A percentile compares a stretch with the other conserved stretches of the same genome.
These are phyloP conservation scores for Paraconiothyrium sp. DNA, from an alignment of 2,329 filamentous ascomycete genomes.

Conservation along the genomic window DNA sequence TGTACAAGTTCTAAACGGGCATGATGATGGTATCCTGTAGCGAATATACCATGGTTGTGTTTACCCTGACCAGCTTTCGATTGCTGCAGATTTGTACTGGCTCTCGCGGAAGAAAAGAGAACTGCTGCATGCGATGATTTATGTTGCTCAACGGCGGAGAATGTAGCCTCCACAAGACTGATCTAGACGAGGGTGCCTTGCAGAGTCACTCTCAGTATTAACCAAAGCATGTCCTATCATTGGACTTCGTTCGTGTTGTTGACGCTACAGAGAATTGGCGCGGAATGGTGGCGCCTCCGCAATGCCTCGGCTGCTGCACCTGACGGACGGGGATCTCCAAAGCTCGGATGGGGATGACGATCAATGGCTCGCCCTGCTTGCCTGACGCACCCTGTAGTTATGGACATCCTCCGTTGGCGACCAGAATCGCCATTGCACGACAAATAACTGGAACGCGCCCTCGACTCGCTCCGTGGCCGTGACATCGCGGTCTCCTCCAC, in stretches of 20 bases:
- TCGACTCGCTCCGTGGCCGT: neutral
- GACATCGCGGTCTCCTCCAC: constrained; percentile 1
- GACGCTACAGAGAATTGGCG: neutral
- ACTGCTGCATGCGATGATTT: neutral
- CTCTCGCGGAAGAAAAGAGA: neutral
- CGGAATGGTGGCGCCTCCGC: constrained; percentile 13
- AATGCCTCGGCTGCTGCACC: constrained; percentile 18
- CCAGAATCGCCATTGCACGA: neutral
- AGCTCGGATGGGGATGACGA: constrained; percentile 20
- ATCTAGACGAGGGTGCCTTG: no score
- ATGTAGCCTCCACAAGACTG: no score
- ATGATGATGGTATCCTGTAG: neutral
- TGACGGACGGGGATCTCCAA: constrained; percentile 12
- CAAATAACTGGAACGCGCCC: neutral
- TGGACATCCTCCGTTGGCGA: neutral
- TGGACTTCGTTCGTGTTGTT: neutral
- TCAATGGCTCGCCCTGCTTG: neutral
- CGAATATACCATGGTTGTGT: neutral
- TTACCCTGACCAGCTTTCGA: neutral
- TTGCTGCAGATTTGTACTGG: neutral
- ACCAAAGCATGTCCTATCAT: neutral
- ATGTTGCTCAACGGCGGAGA: neutral
- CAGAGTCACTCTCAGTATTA: no score
- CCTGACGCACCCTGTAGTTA: neutral
- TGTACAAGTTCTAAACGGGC: neutral